A percentile compares a stretch with the other conserved stretches of the same genome.
These are phyloP conservation scores for Talaromyces sp. DNA, from an alignment of 2,329 filamentous ascomycete species.

Conservation along the genomic window DNA sequence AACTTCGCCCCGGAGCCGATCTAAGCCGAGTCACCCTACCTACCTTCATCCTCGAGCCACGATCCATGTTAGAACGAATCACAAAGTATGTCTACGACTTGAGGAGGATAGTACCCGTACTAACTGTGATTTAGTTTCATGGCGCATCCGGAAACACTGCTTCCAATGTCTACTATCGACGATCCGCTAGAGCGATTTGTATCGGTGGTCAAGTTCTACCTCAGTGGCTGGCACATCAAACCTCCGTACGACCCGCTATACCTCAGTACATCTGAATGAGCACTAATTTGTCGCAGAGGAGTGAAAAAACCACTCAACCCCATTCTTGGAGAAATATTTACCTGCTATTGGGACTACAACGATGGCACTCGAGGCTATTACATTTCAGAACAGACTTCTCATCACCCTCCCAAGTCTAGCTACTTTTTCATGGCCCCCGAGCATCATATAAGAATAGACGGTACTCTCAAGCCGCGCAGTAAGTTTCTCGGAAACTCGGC, in stretches of 20 bases:
- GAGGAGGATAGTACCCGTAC: slow-evolving; percentile 8
- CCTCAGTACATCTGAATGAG: not conserved
- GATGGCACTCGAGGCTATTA: slow-evolving; percentile 88
- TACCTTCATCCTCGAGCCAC: slow-evolving; percentile 95
- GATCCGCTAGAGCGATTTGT: slow-evolving; percentile 88
- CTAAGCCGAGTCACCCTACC: slow-evolving; percentile 90
- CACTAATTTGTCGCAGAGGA: slow-evolving; percentile 57
- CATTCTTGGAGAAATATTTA: slow-evolving; percentile 90
- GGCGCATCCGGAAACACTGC: slow-evolving; percentile 94
- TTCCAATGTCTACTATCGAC: slow-evolving; percentile 81
- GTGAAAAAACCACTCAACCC: slow-evolving; percentile 98
- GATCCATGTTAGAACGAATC: slow-evolving; percentile 97
- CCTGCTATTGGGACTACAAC: slow-evolving; percentile 90
- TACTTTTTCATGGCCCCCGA: slow-evolving; percentile 98
- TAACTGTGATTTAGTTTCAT: slow-evolving; percentile 70
- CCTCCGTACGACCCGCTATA: slow-evolving; percentile 66
- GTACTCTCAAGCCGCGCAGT: slow-evolving; percentile 89
- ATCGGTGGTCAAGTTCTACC: slow-evolving; percentile 94
- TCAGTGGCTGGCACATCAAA: slow-evolving; percentile 98
- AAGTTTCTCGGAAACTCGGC: slow-evolving; percentile 96
- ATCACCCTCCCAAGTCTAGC: slow-evolving; percentile 96
- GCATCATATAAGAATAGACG: slow-evolving; percentile 91
- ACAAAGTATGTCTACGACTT: slow-evolving; percentile 71
- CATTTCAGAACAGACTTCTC: slow-evolving; percentile 94
- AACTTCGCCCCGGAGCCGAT: slow-evolving; percentile 91